Evolutionary conservation across 2,329 filamentous ascomycete species (phyloP).

Genomic region (Chaetomiaceae sp.): DNA sequence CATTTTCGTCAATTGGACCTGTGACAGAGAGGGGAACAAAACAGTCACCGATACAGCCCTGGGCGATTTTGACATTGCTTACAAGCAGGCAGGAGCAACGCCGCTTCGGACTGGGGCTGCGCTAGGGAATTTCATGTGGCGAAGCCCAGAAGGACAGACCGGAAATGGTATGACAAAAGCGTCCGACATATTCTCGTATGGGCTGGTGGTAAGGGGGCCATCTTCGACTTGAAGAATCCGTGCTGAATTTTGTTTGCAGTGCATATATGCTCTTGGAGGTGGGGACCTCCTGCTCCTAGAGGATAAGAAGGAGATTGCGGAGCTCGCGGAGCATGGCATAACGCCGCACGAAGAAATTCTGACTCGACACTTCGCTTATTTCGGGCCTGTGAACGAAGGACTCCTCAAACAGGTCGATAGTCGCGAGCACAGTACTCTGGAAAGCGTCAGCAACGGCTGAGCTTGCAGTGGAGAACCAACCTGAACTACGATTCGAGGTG

Average conservation of each 20-base stretch:
- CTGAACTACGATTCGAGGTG: neutral
- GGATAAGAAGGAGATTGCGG: neutral
- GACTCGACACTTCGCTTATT: conserved; percentile 2
- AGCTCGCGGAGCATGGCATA: neutral
- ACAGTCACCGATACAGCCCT: neutral
- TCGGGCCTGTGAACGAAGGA: neutral
- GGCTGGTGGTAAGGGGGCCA: neutral
- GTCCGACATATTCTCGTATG: conserved; percentile 2
- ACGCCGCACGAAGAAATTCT: neutral
- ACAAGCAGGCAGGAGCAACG: neutral
- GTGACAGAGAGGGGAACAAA: neutral
- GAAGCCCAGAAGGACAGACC: conserved; percentile 9
- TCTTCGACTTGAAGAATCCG: neutral
- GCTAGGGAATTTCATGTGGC: conserved; percentile 6
- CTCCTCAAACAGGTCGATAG: neutral
- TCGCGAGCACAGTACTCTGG: neutral
- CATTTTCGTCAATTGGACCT: conserved; percentile 6
- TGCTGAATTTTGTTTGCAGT: neutral
- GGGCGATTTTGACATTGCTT: conserved; percentile 5
- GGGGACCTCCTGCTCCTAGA: neutral
- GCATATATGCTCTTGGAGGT: conserved; percentile 1
- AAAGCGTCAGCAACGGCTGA: neutral
- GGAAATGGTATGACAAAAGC: conserved; percentile 4
- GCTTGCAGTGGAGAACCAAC: neutral
- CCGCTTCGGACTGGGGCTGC: neutral